Conservation (phyloP, 768 basidiomycete species). For the Multifurca ochricompacta region DNA sequence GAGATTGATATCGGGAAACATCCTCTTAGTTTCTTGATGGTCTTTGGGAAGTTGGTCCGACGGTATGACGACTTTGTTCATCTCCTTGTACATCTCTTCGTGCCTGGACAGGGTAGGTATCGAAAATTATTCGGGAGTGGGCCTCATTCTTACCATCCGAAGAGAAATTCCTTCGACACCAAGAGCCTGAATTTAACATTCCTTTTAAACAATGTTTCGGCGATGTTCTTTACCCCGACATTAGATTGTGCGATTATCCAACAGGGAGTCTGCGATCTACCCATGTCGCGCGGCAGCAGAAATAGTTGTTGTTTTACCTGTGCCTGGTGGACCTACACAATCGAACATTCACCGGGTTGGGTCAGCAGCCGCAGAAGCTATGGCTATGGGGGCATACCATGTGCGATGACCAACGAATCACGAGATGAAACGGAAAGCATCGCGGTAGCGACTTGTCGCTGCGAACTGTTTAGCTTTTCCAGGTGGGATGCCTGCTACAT, state of each 20-base stretch:
- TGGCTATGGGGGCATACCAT: slow-evolving; percentile 5
- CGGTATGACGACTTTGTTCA: slow-evolving; percentile 31
- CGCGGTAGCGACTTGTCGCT: slow-evolving; percentile 1
- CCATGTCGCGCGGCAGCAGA: slow-evolving; percentile 10
- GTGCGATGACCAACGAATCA: slow-evolving; percentile 11
- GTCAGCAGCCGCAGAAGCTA: not conserved
- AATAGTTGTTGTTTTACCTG: slow-evolving; percentile 20
- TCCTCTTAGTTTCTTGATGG: slow-evolving; percentile 19
- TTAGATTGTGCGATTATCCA: slow-evolving; percentile 81
- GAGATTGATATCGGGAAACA: slow-evolving; percentile 29
- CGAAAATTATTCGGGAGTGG: not conserved
- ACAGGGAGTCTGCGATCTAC: slow-evolving; percentile 24
- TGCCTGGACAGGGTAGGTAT: slow-evolving; percentile 33
- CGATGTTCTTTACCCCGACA: slow-evolving; percentile 82
- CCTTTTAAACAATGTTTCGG: slow-evolving; percentile 53
- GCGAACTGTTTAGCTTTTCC: slow-evolving; percentile 1
- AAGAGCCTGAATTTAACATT: slow-evolving; percentile 52
- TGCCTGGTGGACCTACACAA: slow-evolving; percentile 14
- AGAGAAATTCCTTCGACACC: slow-evolving; percentile 26
- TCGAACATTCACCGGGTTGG: not conserved
- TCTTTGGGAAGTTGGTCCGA: slow-evolving; percentile 35
- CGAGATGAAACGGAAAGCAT: slow-evolving; percentile 1
- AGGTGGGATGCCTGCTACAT: not conserved
- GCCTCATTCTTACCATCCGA: slow-evolving; percentile 24
- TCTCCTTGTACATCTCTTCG: slow-evolving; percentile 37